phyloP scores from a whole-genome alignment of 768 basidiomycete genomes.

The Leccinum fibrillosum region DNA sequence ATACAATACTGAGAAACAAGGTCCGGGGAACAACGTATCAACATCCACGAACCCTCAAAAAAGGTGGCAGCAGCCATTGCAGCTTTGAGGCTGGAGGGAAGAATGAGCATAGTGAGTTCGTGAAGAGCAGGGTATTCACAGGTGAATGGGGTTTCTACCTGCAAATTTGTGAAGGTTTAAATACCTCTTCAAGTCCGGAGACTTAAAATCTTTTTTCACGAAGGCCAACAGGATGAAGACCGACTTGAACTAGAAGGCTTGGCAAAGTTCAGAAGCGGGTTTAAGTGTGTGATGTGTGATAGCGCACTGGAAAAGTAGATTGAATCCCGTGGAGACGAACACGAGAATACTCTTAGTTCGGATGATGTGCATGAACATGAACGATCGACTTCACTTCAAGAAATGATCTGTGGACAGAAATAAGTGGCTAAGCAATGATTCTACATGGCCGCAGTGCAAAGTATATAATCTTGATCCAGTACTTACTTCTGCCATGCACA shows the following conservation, averaged over 20 bases:
- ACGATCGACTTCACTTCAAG: too few relatives aligned
- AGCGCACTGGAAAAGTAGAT: too few relatives aligned
- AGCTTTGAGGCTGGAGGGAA: conserved; percentile 8
- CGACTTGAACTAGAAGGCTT: neutral
- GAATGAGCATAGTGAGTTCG: conserved; percentile 14
- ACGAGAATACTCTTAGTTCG: too few relatives aligned
- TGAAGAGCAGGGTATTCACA: neutral
- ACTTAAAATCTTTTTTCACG: neutral
- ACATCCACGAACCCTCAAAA: conserved; percentile 18
- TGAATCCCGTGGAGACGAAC: too few relatives aligned
- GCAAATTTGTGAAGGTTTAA: conserved; percentile 8
- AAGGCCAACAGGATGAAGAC: neutral
- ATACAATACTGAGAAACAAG: conserved; percentile 8
- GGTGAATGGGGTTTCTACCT: neutral
- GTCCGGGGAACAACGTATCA: neutral
- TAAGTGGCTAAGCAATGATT: too few relatives aligned
- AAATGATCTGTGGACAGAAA: too few relatives aligned
- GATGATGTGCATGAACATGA: too few relatives aligned
- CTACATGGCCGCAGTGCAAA: too few relatives aligned
- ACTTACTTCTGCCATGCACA: too few relatives aligned
- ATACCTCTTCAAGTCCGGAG: conserved; percentile 6
- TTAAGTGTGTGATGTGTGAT: too few relatives aligned
- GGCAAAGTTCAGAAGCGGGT: too few relatives aligned
- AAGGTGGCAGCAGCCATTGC: conserved; percentile 10
- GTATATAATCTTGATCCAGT: too few relatives aligned